Percentiles rank a stretch among this genome's conserved stretches.
These are phyloP conservation scores for Silene vulgaris DNA, from an alignment of 179 eudicot species.

Conservation along the genomic window DNA sequence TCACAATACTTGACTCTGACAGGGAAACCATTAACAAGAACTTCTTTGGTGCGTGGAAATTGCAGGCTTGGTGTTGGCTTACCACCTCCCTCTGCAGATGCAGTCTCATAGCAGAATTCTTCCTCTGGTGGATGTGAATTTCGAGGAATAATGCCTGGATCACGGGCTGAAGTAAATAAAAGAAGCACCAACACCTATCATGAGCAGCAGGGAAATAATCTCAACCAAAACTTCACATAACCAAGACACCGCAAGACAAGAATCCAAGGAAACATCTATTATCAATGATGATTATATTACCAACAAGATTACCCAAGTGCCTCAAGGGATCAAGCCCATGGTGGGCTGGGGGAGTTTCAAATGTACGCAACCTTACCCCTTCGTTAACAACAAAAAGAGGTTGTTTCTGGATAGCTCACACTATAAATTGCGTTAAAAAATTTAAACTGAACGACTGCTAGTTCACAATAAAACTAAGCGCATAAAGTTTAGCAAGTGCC, in stretches of 20 bases:
- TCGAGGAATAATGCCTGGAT: slow-evolving; percentile 72
- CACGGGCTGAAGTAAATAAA: slow-evolving; percentile 57
- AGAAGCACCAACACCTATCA: slow-evolving; percentile 60
- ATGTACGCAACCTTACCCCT: neutral
- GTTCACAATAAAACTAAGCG: too few species aligned
- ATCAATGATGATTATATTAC: neutral
- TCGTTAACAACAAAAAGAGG: neutral
- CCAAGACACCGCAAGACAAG: neutral
- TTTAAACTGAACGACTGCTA: too few species aligned
- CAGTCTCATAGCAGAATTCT: slow-evolving; percentile 43
- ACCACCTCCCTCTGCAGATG: slow-evolving; percentile 45
- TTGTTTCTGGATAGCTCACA: too few species aligned
- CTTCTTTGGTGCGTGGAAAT: slow-evolving; percentile 55
- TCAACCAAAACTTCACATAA: slow-evolving; percentile 23
- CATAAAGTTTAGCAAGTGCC: too few species aligned
- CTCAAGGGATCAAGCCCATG: too few species aligned
- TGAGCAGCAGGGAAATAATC: slow-evolving; percentile 20
- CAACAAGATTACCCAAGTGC: too few species aligned
- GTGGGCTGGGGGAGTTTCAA: neutral
- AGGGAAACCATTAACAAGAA: slow-evolving; percentile 46
- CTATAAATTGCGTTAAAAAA: too few species aligned
- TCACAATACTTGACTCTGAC: slow-evolving; percentile 69
- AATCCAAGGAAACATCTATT: neutral
- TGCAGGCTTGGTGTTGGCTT: slow-evolving; percentile 52
- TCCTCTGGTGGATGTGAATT: slow-evolving; percentile 72